phyloP scores from a whole-genome alignment of 2,329 filamentous ascomycete genomes.

The Penicillium hesseltinei region DNA sequence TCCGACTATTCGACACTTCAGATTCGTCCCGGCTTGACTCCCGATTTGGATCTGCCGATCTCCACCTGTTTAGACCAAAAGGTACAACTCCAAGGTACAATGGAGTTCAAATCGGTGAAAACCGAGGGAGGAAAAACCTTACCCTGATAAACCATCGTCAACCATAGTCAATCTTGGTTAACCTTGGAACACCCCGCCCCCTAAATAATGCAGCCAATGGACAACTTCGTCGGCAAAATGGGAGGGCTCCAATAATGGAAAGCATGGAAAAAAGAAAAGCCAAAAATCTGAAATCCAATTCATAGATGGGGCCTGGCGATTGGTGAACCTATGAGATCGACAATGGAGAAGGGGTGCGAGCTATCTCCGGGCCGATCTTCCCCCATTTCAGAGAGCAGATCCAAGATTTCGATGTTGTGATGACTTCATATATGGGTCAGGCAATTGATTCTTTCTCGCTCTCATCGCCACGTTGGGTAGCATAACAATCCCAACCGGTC shows the following conservation, averaged over 20 bases:
- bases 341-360: constrained; percentile 3
- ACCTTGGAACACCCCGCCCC: too few species aligned
- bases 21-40: background rate
- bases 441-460: background rate
- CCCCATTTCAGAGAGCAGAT: constrained; percentile 14
- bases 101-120: background rate
- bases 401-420: constrained; percentile 10
- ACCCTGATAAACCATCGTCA: background rate
- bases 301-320: background rate
- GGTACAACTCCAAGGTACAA: background rate
- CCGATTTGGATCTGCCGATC: background rate
- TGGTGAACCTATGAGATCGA: constrained; percentile 17
- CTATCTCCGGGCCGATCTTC: constrained; percentile 17
- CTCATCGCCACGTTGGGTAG: constrained; percentile 27
- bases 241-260: background rate
- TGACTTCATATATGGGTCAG: constrained; percentile 21
- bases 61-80: background rate
- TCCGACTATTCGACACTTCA: background rate
- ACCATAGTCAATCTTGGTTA: background rate
- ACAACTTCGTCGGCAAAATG: background rate
- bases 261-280: background rate
- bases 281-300: background rate
- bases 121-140: background rate
- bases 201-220: background rate
- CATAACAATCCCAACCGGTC: background rate